A percentile compares a stretch with the other conserved stretches of the same genome.
These are phyloP conservation scores for Zangia roseola DNA, from an alignment of 768 basidiomycete genomes.

Conservation along the genomic window DNA sequence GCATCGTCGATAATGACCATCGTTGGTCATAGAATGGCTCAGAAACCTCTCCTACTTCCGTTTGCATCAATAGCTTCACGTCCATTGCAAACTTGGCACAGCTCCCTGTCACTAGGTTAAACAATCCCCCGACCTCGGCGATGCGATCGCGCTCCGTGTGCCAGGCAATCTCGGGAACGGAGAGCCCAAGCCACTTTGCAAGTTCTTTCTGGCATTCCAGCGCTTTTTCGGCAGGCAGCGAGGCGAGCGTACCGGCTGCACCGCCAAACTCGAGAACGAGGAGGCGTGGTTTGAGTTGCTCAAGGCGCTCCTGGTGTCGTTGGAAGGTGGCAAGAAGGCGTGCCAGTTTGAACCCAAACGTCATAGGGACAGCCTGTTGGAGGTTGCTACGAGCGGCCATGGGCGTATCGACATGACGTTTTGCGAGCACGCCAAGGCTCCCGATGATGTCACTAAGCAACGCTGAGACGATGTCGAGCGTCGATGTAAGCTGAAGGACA, in stretches of 20 bases:
- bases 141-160: slow-evolving; percentile 45
- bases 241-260: slow-evolving; percentile 46
- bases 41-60: slow-evolving; percentile 44
- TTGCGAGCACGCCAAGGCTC: slow-evolving; percentile 30
- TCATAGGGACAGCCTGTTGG: slow-evolving; percentile 48
- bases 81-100: slow-evolving; percentile 47
- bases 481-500: slow-evolving; percentile 41
- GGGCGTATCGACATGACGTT: slow-evolving; percentile 35
- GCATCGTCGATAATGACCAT: slow-evolving; percentile 50
- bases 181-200: slow-evolving; percentile 17
- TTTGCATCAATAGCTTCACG: slow-evolving; percentile 47
- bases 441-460: slow-evolving; percentile 31
- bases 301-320: slow-evolving; percentile 38
- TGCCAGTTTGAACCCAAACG: slow-evolving; percentile 47
- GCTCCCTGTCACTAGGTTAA: slow-evolving; percentile 43
- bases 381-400: slow-evolving; percentile 49
- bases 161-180: slow-evolving; percentile 32
- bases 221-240: slow-evolving; percentile 38
- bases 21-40: slow-evolving; percentile 44
- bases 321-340: slow-evolving; percentile 43
- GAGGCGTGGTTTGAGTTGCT: slow-evolving; percentile 37
- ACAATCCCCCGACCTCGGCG: slow-evolving; percentile 43
- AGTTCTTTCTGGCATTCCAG: slow-evolving; percentile 26
- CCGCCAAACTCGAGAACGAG: slow-evolving; percentile 45
- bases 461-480: slow-evolving; percentile 33